A percentile compares a stretch with the other conserved stretches of the same genome.
These are phyloP conservation scores for Hyphodiscus sp. DNA, from an alignment of 2,329 filamentous ascomycete genomes.

Conservation along the genomic window DNA sequence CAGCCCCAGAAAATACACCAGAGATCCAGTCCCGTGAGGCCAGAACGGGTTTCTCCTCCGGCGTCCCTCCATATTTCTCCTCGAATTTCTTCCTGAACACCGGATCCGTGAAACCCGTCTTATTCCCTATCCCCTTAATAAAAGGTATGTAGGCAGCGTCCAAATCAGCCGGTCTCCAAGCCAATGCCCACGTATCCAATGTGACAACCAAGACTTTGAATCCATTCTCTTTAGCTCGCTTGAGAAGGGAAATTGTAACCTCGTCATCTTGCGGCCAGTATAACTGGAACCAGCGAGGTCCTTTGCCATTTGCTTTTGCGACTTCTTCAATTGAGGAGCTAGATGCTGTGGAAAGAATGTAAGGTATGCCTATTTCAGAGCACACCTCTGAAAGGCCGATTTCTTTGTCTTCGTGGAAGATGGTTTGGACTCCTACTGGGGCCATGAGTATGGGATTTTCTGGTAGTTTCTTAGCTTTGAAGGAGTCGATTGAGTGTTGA, in stretches of 20 bases:
- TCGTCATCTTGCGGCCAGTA: slow-evolving; percentile 66
- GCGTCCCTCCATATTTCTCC: slow-evolving; percentile 40
- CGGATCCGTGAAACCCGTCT: slow-evolving; percentile 60
- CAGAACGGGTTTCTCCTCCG: slow-evolving; percentile 39
- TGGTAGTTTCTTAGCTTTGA: background rate
- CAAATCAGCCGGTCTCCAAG: slow-evolving; percentile 63
- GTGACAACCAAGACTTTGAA: slow-evolving; percentile 65
- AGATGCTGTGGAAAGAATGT: slow-evolving; percentile 60
- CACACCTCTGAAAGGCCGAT: slow-evolving; percentile 57
- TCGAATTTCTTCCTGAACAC: slow-evolving; percentile 55
- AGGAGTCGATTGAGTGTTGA: too few relatives aligned
- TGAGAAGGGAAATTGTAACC: slow-evolving; percentile 56
- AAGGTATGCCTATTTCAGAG: slow-evolving; percentile 54
- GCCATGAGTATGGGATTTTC: slow-evolving; percentile 51
- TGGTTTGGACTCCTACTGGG: slow-evolving; percentile 62
- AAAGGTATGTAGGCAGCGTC: slow-evolving; percentile 58
- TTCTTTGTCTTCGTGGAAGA: slow-evolving; percentile 62
- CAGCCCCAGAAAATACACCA: slow-evolving; percentile 44
- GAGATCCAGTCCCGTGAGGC: slow-evolving; percentile 48
- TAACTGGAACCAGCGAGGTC: slow-evolving; percentile 64
- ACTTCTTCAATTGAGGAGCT: slow-evolving; percentile 59
- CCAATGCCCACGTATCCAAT: slow-evolving; percentile 62
- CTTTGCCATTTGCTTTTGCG: slow-evolving; percentile 48
- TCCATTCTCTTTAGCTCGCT: slow-evolving; percentile 53
- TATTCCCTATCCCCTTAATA: slow-evolving; percentile 49